Base-by-base conservation (phyloP, 2,329 filamentous ascomycete species). In the Neonectria hederae region DNA sequence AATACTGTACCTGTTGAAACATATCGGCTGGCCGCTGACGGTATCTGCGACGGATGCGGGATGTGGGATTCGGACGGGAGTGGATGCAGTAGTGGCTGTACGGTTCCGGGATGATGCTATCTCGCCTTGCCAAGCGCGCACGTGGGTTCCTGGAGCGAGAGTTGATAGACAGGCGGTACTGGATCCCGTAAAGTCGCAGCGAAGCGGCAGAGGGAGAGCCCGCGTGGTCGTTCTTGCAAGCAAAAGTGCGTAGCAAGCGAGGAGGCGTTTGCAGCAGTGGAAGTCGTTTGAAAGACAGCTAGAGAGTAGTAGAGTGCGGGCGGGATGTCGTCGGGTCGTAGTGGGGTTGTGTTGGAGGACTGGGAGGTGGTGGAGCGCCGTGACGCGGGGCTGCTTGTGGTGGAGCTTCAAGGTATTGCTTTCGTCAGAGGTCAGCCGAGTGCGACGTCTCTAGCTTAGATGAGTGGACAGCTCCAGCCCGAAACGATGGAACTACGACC, bases 1-100 rank as follows among this genome's bases (percentile, higher is more conserved):
- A 58, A 45, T 7, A 21, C 43, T 70, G 30, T 67, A 77, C 75
- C 67, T 73, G 70, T 61, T 76, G 74, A 53, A 77, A 77, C 76
- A 77, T 76, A 63, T 45, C 64, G 66, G 48, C 58, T 14, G 13
- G 21, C 52, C 40, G 52, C 28, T 48, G 52, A 46, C 11, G 38
- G 32, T 26, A 14, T 38, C 40, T 9, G 46, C 19, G 17, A 49
- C 8, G 14, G 19, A 51, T 40, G 45, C 30, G 46, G 40, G 19
- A 45, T 45, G 51, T 30, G 46, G 46, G 43, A 30, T 30, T 26
- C 11, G 9, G 21, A 46, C 21, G 28, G 13, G 45, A 28, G 43
- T 35, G 32, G 22, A 21, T 42, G 60, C 26, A 55, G 59, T 40
- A 64, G 22, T 30, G 52, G 35, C 38, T 54, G 30, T 9, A 35